These are phyloP conservation scores for Neocallimastix lanati DNA, from an alignment of 192 early-diverging fungal species.

Conservation along the genomic window DNA sequence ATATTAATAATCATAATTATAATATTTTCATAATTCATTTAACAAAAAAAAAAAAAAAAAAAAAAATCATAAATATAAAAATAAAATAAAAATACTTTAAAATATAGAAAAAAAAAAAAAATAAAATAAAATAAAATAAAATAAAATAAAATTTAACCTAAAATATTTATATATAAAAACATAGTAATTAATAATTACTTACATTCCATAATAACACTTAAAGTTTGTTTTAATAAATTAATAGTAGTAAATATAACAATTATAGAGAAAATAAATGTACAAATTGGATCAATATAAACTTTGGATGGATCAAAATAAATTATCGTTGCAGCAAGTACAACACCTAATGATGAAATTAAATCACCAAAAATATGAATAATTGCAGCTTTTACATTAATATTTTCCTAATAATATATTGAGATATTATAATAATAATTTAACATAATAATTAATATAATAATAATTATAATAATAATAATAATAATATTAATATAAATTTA, in stretches of 20 bases:
- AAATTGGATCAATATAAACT: conserved; percentile 56
- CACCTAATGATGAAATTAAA: conserved; percentile 56
- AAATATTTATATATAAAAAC: conserved; percentile 1
- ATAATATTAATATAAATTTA: no score
- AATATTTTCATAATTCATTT: no score
- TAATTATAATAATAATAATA: neutral
- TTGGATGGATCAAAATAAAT: conserved; percentile 33
- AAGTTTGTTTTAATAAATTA: conserved; percentile 36
- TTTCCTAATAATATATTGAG: conserved; percentile 9
- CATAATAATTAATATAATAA: neutral
- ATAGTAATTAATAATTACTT: neutral
- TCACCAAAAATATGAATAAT: conserved; percentile 66
- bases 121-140: neutral
- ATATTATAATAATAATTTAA: no score
- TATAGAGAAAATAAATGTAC: conserved; percentile 63
- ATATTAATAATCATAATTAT: no score
- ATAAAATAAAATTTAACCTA: neutral
- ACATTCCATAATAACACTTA: conserved; percentile 62
- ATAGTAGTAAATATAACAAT: conserved; percentile 55
- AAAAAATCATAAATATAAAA: no score
- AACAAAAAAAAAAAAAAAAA: no score
- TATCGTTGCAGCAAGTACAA: conserved; percentile 52
- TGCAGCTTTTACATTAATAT: conserved; percentile 53
- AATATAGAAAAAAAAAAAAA: no score
- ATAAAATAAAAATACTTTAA: no score